A percentile compares a stretch with the other conserved stretches of the same genome.
Conservation (phyloP, 1,284 basidiomycete species). For the Ganoderma sinense region DNA sequence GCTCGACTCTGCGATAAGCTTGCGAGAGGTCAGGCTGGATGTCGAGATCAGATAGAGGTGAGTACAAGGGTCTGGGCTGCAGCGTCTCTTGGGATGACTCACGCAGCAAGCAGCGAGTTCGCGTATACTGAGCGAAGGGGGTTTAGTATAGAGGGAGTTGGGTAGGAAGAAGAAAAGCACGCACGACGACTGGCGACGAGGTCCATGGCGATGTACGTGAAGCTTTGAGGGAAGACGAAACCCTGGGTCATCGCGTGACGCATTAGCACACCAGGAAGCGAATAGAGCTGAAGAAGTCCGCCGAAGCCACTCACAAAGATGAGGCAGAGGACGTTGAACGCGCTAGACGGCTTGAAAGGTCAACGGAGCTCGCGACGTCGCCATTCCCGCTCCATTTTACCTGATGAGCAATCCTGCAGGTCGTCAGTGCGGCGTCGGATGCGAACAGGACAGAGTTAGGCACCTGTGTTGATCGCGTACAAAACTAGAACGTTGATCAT, state of each 20-base stretch:
- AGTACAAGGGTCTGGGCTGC: not conserved
- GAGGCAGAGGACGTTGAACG: not conserved
- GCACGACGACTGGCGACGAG: not conserved
- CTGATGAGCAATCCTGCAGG: not conserved
- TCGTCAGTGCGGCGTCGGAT: not conserved
- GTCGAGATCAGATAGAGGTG: too few relatives aligned
- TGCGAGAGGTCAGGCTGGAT: not conserved
- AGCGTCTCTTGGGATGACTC: not conserved
- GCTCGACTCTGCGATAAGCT: not conserved
- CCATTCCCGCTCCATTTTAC: not conserved
- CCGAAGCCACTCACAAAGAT: not conserved
- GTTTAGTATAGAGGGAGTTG: not conserved
- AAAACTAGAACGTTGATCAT: conserved; percentile 18
- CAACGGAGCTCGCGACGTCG: not conserved
- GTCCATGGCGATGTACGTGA: not conserved
- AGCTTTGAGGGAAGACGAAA: not conserved
- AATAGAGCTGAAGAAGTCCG: too few relatives aligned
- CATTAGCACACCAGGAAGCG: not conserved
- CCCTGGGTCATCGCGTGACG: not conserved
- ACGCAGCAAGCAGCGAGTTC: not conserved
- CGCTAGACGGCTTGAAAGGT: not conserved
- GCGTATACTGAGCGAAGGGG: not conserved
- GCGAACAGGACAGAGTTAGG: too few relatives aligned
- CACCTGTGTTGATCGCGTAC: conserved; percentile 21
- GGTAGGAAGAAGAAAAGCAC: not conserved